phyloP scores from a whole-genome alignment of 2,329 filamentous ascomycete species.

The Fusarium proliferatum region DNA sequence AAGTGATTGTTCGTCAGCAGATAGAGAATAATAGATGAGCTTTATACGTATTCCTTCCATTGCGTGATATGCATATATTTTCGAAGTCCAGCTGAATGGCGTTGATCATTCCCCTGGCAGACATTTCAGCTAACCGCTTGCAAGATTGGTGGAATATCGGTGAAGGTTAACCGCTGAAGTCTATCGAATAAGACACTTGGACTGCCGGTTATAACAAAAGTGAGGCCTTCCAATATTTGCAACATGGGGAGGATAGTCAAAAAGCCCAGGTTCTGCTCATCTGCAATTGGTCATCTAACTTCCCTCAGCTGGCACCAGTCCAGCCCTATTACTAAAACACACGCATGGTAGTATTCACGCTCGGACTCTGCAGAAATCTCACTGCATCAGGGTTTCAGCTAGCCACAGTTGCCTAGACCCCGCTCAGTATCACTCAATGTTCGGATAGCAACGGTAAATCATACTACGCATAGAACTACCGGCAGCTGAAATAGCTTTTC shows the following conservation, averaged over 20 bases:
- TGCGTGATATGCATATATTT: rapidly evolving
- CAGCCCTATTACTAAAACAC: background rate
- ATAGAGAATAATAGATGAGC: rapidly evolving
- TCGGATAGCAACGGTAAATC: rapidly evolving
- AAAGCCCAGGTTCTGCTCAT: rapidly evolving
- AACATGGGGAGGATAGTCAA: rapidly evolving
- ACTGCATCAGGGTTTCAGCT: background rate
- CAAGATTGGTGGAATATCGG: rapidly evolving
- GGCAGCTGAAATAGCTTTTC: rapidly evolving
- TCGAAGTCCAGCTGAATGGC: rapidly evolving
- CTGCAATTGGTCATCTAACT: rapidly evolving
- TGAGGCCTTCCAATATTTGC: background rate
- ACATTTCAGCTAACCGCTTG: background rate
- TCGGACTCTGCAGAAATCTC: background rate
- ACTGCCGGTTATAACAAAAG: rapidly evolving
- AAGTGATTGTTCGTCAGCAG: background rate
- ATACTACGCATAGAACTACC: rapidly evolving
- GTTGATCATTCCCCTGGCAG: background rate
- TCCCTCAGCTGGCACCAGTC: rapidly evolving
- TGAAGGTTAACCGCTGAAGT: rapidly evolving
- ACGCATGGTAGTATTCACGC: rapidly evolving
- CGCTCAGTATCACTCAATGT: background rate
- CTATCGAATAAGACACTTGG: background rate
- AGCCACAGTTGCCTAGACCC: background rate
- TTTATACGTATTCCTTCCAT: background rate